phyloP scores from a whole-genome alignment of 2,329 filamentous ascomycete genomes.

The Penicillium sp. region DNA sequence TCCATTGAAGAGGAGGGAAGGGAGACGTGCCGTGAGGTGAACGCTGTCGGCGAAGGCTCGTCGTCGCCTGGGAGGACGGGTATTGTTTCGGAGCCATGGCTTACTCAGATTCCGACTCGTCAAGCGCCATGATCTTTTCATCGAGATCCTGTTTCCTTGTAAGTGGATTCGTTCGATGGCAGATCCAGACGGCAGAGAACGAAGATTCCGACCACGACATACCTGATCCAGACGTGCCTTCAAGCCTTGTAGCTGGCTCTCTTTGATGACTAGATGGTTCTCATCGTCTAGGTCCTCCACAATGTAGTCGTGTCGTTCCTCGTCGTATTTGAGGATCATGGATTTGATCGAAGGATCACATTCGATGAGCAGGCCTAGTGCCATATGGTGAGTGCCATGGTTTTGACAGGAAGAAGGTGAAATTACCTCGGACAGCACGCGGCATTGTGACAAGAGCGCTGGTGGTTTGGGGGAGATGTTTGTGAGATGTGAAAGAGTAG shows the following conservation, averaged over 20 bases:
- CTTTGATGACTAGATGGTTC: conserved; percentile 44
- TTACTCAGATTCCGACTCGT: conserved; percentile 44
- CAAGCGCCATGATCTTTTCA: conserved; percentile 45
- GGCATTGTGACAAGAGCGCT: conserved; percentile 29
- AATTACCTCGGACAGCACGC: conserved; percentile 39
- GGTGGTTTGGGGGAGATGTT: neutral
- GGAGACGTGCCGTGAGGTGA: neutral
- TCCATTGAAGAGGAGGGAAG: neutral
- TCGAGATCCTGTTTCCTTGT: conserved; percentile 40
- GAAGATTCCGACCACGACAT: conserved; percentile 5
- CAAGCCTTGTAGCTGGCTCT: conserved; percentile 42
- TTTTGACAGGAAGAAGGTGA: neutral
- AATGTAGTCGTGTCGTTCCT: conserved; percentile 45
- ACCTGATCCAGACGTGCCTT: conserved; percentile 42
- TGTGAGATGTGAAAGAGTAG: neutral
- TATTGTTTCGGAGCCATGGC: neutral
- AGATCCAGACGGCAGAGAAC: neutral
- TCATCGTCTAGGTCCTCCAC: conserved; percentile 47
- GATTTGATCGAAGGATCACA: conserved; percentile 48
- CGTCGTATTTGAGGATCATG: conserved; percentile 47
- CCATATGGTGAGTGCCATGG: neutral
- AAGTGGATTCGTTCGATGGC: neutral
- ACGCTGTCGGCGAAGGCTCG: neutral
- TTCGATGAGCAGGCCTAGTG: conserved; percentile 43
- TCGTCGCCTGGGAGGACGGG: neutral